Evolutionary conservation across 768 basidiomycete species (phyloP), one percentile per base, ranked within the genome.

Genomic region (Auricularia cornea): DNA sequence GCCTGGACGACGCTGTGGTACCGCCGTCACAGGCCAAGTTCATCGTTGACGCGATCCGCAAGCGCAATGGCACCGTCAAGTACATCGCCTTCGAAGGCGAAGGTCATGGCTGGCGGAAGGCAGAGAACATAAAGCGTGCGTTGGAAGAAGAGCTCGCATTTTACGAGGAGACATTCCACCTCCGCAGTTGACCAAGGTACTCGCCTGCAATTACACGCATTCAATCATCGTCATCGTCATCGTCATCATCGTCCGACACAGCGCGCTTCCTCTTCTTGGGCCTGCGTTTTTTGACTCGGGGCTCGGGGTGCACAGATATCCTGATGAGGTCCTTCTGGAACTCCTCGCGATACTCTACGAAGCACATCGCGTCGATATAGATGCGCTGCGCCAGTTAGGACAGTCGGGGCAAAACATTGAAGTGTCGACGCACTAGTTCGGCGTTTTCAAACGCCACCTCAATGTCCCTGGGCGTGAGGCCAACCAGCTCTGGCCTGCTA

Each of bases 1-100:
- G 88, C 8, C 75, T 80, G 1, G 70, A 77, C 1, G 87, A 89
- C 71, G 75, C 73, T 64, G 79, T 89, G 33, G 90, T 92, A 0
- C 89, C 84, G 0, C 86, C 85, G 3, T 79, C 77, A 20, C 89
- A 92, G 68, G 81, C 89, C 0, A 78, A 83, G 62, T 70, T 71
- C 14, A 87, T 90, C 59, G 80, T 83, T 41, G 75, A 83, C 16
- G 79, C 73, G 62, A 82, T 88, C 65, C 73, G 77, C 60, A 73
- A 77, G 60, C 75, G 77, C 0, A 79, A 80, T 2, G 85, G 85
- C 0, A 68, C 76, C 12, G 82, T 85, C 26, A 82, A 88, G 67
- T 84, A 85, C 65, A 77, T 84, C 64, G 66, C 83, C 0, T 88
- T 87, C 70, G 74, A 80, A 16, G 87, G 86, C 23, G 87, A 89